Percentiles rank a stretch among this genome's conserved stretches.
Evolutionary conservation across 192 early-diverging fungal genomes (phyloP).

Genomic region (Polychytrium aggregatum): DNA sequence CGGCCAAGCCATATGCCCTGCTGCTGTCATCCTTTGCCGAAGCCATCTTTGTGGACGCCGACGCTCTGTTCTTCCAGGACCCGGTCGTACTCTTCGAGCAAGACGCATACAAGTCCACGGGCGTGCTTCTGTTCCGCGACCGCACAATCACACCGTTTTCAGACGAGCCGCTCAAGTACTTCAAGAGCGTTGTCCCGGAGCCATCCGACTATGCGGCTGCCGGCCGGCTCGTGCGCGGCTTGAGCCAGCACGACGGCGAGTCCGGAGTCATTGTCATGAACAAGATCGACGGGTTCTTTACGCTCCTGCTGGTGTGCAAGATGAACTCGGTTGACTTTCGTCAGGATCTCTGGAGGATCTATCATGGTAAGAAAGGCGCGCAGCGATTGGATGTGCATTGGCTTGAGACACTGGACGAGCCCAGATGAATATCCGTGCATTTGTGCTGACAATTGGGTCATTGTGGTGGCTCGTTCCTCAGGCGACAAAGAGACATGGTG

Average conservation of each 20-base stretch:
- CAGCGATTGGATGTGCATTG: too few relatives aligned
- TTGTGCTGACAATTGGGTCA: too few relatives aligned
- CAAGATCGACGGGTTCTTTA: constrained; percentile 31
- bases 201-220: constrained; percentile 1
- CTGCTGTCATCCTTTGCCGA: constrained; percentile 46
- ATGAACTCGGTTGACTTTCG: constrained; percentile 18
- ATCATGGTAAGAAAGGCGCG: not conserved
- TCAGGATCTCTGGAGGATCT: not conserved
- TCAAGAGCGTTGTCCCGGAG: constrained; percentile 1
- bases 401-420: too few relatives aligned
- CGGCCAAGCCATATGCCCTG: constrained; percentile 60
- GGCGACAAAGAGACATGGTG: constrained; percentile 62
- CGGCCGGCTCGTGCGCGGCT: not conserved
- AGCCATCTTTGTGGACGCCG: constrained; percentile 60
- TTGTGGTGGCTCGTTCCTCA: too few relatives aligned
- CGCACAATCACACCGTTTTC: constrained; percentile 21
- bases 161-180: too few relatives aligned
- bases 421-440: too few relatives aligned
- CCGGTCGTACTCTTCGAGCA: constrained; percentile 46
- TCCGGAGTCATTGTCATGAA: constrained; percentile 50
- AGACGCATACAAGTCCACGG: constrained; percentile 42
- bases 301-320: constrained; percentile 30
- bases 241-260: constrained; percentile 41
- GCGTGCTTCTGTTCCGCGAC: constrained; percentile 51
- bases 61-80: constrained; percentile 50